Percentiles rank a stretch among this genome's conserved stretches.
Conservation (phyloP, 345 rosid species). For the Clarkia xantiana region DNA sequence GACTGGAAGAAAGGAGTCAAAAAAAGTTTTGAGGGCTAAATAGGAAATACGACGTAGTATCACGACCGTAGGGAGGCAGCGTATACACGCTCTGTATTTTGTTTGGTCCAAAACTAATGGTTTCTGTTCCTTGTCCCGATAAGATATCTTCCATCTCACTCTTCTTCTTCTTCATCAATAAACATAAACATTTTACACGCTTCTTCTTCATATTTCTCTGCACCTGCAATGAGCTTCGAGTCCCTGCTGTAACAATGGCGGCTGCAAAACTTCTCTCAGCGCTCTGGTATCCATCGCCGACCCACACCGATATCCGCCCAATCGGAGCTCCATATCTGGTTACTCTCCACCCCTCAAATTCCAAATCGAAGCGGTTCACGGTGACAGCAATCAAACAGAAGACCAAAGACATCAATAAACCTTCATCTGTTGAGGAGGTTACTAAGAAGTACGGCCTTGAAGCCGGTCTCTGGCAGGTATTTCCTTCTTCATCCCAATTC, state of each 20-base stretch:
- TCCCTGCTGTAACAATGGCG: conserved; percentile 23
- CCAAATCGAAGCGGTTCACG: conserved; percentile 18
- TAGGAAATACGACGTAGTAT: too few species aligned
- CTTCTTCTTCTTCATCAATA: too few species aligned
- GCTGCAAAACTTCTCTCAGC: conserved; percentile 14
- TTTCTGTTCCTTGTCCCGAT: too few species aligned
- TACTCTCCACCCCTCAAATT: conserved; percentile 15
- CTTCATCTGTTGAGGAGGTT: conserved; percentile 48
- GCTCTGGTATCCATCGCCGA: conserved; percentile 8
- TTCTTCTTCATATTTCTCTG: too few species aligned
- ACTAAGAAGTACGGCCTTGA: conserved; percentile 85
- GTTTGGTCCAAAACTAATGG: too few species aligned
- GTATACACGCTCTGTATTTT: too few species aligned
- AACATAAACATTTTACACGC: too few species aligned
- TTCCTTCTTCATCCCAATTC: background rate
- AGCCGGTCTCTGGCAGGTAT: conserved; percentile 87
- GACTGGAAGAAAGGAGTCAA: too few species aligned
- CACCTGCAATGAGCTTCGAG: too few species aligned
- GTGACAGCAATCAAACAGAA: conserved; percentile 51
- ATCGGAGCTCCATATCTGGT: conserved; percentile 9
- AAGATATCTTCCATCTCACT: too few species aligned
- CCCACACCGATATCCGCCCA: conserved; percentile 1
- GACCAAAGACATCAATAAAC: conserved; percentile 26
- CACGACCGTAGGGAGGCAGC: too few species aligned
- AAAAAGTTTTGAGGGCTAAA: too few species aligned